Percentiles rank a stretch among this genome's conserved stretches.
phyloP scores from a whole-genome alignment of 805 yeast genomes.

The Hermanozyma aechmeae region DNA sequence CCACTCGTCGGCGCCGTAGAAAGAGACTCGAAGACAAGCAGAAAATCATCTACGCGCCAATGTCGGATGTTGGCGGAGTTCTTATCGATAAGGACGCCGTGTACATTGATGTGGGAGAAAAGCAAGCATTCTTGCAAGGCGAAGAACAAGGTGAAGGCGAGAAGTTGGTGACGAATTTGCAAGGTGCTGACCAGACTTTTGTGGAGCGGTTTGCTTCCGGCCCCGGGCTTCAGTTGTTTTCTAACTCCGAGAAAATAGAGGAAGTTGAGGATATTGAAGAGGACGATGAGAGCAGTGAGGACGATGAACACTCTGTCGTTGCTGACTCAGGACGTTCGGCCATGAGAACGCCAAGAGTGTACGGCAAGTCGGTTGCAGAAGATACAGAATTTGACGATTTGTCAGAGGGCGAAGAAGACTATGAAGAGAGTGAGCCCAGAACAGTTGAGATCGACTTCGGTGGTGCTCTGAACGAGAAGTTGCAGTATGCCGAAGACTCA shows the following conservation, averaged over 20 bases:
- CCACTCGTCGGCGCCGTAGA: slow-evolving; percentile 51
- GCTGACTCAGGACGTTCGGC: slow-evolving; percentile 49
- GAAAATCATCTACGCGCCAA: slow-evolving; percentile 93
- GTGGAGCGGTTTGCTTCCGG: slow-evolving; percentile 49
- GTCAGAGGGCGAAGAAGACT: slow-evolving; percentile 22
- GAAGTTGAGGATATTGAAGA: slow-evolving; percentile 25
- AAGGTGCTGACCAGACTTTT: slow-evolving; percentile 54
- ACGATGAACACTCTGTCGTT: slow-evolving; percentile 23
- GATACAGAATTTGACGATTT: slow-evolving; percentile 31
- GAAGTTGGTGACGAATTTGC: slow-evolving; percentile 71
- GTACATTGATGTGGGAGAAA: slow-evolving; percentile 71
- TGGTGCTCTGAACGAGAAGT: slow-evolving; percentile 22
- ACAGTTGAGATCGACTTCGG: slow-evolving; percentile 42
- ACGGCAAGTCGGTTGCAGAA: slow-evolving; percentile 43
- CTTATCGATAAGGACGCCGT: slow-evolving; percentile 96
- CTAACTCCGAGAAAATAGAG: slow-evolving; percentile 42
- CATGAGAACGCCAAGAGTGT: slow-evolving; percentile 48
- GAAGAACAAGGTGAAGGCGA: slow-evolving; percentile 68
- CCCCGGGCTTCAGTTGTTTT: slow-evolving; percentile 69
- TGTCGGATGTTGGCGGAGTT: slow-evolving; percentile 99
- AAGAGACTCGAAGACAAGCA: slow-evolving; percentile 90
- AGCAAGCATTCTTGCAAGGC: slow-evolving; percentile 49
- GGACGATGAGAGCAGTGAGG: slow-evolving; percentile 31
- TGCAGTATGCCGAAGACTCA: slow-evolving; percentile 39
- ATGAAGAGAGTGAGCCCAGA: slow-evolving; percentile 29